Conservation (phyloP, 352 stramenopile species). For the Aphanomyces euteiches region DNA sequence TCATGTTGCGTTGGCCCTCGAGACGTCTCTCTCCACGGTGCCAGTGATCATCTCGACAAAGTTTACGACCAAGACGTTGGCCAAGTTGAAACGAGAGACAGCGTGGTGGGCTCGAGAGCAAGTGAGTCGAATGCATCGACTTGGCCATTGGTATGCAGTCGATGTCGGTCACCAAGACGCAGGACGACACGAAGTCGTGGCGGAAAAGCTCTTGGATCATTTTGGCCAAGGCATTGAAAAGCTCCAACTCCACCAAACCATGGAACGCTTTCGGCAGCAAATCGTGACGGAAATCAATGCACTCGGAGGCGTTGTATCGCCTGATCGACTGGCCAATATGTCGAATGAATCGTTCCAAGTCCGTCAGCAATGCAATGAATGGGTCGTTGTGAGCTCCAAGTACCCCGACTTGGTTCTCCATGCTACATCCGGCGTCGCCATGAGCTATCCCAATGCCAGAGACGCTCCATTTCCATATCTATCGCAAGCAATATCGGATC, state of each 20-base stretch:
- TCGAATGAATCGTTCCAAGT: conserved; percentile 28
- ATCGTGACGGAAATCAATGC: conserved; percentile 35
- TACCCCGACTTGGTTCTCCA: not conserved
- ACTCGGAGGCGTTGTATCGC: conserved; percentile 33
- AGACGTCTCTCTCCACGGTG: conserved; percentile 44
- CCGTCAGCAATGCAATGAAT: conserved; percentile 33
- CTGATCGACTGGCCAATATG: conserved; percentile 28
- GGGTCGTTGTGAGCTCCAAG: not conserved
- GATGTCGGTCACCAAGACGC: conserved; percentile 40
- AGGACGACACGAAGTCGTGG: conserved; percentile 11
- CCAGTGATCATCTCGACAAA: conserved; percentile 67
- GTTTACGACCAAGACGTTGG: conserved; percentile 60
- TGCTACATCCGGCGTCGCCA: conserved; percentile 3
- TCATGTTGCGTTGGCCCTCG: conserved; percentile 53
- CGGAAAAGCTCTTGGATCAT: conserved; percentile 15
- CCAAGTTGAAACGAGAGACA: conserved; percentile 35
- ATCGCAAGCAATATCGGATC: conserved; percentile 54
- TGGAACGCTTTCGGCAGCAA: conserved; percentile 65
- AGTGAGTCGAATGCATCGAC: conserved; percentile 62
- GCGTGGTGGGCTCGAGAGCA: conserved; percentile 80
- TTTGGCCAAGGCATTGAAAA: conserved; percentile 36
- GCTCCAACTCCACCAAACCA: conserved; percentile 48
- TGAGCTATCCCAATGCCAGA: not conserved
- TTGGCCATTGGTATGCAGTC: conserved; percentile 70
- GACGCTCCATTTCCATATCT: conserved; percentile 19